Conservation (phyloP, 306 rosid species). For the Gillenia trifoliata region DNA sequence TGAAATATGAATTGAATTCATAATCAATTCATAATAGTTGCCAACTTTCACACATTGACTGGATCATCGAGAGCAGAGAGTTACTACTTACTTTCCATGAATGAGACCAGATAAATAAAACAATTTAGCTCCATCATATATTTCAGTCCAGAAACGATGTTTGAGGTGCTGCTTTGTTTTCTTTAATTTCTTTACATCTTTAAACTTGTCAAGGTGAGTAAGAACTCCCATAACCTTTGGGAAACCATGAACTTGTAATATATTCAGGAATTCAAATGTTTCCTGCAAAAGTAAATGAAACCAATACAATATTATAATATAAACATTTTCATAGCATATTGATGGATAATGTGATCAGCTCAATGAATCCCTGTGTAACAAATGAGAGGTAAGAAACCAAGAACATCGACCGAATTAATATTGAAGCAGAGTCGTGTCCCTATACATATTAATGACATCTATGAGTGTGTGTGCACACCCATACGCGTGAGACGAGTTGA, state of each 20-base stretch:
- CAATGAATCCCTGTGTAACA: neutral
- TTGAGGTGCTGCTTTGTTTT: constrained; percentile 85
- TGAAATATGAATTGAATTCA: neutral
- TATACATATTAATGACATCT: neutral
- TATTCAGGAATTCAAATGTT: constrained; percentile 92
- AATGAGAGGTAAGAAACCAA: neutral
- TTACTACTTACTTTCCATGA: constrained; percentile 75
- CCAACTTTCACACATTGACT: neutral
- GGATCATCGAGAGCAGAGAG: neutral
- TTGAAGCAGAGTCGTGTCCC: neutral
- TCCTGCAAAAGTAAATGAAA: constrained; percentile 48
- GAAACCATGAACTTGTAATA: constrained; percentile 88
- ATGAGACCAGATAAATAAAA: constrained; percentile 90
- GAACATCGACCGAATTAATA: neutral
- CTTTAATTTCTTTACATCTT: constrained; percentile 76
- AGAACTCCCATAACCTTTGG: constrained; percentile 98
- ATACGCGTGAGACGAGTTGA: neutral
- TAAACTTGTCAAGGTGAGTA: constrained; percentile 85
- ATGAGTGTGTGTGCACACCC: neutral
- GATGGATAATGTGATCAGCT: neutral
- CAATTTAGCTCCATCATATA: constrained; percentile 87
- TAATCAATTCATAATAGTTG: neutral
- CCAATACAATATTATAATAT: neutral
- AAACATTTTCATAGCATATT: neutral
- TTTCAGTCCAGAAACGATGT: constrained; percentile 92